Conservation (phyloP, 2,329 filamentous ascomycete species). For the Fusarium nelsonii region DNA sequence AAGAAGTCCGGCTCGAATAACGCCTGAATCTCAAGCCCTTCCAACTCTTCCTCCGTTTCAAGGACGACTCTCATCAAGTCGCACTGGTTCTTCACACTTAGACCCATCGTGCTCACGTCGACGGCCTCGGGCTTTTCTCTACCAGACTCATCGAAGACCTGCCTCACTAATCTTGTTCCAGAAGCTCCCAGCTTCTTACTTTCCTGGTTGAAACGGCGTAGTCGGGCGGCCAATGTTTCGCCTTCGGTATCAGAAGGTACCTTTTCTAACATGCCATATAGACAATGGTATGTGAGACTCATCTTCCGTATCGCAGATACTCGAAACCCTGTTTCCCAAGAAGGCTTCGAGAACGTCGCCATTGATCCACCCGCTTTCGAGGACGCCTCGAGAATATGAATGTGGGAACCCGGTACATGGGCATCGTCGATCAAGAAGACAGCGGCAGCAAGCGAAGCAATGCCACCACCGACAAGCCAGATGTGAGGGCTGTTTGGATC, state of each 20-base stretch:
- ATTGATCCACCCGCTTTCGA: conserved; percentile 45
- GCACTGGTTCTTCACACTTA: conserved; percentile 49
- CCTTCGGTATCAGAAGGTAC: conserved; percentile 41
- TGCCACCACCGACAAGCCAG: conserved; percentile 48
- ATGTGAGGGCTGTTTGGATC: conserved; percentile 32
- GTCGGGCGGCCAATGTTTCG: conserved; percentile 43
- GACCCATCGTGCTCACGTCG: conserved; percentile 45
- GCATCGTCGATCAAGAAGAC: conserved; percentile 46
- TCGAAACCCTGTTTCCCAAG: conserved; percentile 45
- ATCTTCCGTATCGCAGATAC: conserved; percentile 47
- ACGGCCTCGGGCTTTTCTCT: conserved; percentile 43
- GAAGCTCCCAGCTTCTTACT: conserved; percentile 44
- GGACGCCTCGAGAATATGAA: conserved; percentile 47
- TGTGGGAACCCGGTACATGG: conserved; percentile 43
- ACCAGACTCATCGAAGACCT: conserved; percentile 33
- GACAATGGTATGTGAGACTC: conserved; percentile 46
- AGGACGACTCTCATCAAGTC: conserved; percentile 48
- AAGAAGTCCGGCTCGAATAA: conserved; percentile 47
- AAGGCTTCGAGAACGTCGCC: conserved; percentile 38
- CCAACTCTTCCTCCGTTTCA: conserved; percentile 45
- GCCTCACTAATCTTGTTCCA: conserved; percentile 44
- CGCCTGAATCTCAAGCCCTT: conserved; percentile 46
- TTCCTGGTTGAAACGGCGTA: conserved; percentile 43
- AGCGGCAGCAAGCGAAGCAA: conserved; percentile 45
- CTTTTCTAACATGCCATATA: conserved; percentile 46